Evolutionary conservation across 495 filamentous ascomycete genomes (phyloP).

Genomic region (Bacidia rubella): DNA sequence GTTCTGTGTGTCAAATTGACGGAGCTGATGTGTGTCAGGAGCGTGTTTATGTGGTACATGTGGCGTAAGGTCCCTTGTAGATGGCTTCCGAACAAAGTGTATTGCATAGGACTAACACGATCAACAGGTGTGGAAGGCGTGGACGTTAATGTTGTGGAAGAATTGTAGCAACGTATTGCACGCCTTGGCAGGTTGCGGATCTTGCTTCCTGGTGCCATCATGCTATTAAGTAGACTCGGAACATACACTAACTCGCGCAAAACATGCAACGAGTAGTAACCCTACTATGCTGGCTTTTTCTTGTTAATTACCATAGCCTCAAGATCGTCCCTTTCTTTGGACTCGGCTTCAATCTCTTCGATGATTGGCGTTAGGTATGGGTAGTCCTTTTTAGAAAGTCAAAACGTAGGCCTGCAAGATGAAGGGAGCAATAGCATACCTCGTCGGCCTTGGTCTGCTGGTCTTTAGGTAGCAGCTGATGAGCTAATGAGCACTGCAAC

Average conservation of each 20-base stretch:
- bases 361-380: constrained; percentile 72
- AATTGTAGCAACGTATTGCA: constrained; percentile 1
- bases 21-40: constrained; percentile 28
- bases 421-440: constrained; percentile 31
- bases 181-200: no score
- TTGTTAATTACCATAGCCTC: constrained; percentile 62
- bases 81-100: no score
- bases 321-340: constrained; percentile 65
- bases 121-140: constrained; percentile 65
- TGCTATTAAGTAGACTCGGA: no score
- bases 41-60: constrained; percentile 83
- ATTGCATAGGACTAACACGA: no score
- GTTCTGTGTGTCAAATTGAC: background rate
- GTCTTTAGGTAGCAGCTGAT: constrained; percentile 68
- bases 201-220: no score
- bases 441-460: constrained; percentile 70
- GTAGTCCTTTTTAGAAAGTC: constrained; percentile 45
- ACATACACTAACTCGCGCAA: no score
- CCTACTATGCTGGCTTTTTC: constrained; percentile 18
- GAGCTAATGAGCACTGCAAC: constrained; percentile 59
- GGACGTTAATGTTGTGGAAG: constrained; percentile 51
- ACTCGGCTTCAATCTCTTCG: constrained; percentile 68
- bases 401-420: constrained; percentile 15
- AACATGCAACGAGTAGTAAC: no score
- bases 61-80: no score